Evolutionary conservation across 345 rosid species (phyloP), one percentile per base, ranked within the genome.

Genomic region (Adansonia digitata): DNA sequence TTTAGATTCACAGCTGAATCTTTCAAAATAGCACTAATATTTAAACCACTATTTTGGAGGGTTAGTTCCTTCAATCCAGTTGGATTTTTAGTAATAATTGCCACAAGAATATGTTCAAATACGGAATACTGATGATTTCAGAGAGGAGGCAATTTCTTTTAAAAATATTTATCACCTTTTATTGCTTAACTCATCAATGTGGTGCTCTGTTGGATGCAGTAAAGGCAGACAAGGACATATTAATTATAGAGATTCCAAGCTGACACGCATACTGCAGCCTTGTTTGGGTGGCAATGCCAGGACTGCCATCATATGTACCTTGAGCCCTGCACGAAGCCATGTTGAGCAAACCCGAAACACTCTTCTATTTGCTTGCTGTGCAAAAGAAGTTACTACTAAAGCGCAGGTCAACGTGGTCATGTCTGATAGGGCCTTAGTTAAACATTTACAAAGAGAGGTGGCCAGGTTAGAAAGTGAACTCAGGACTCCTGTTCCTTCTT

Each of bases 311-410:
- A 86, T 94, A 39, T 94, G 98, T 86, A 94, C 97, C 68, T 81
- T 94, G 83, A 94, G 98, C 82, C 98, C 98, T 77, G 97, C 98
- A 17, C 87, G 97, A 35, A 86, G 95, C 81, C 98, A 94, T 79
- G 98, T 92, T 64, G 98, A 94, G 85, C 98, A 94, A 86, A 90
- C 98, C 24, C 86, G 99, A 86, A 94, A 93, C 82, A 94, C 99
- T 11, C 94, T 94, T 69, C 74, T 94, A 82, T 94, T 94, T 85
- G 99, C 99, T 70, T 90, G 98, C 63, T 91, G 97, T 81, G 99
- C 99, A 43, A 94, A 93, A 78, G 99, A 94, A 87, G 96, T 94
- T 64, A 92, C 92, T 57, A 94, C 98, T 4, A 94, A 91, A 79
- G 98, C 98, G 77, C 99, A 94, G 78, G 93, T 94, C 77, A 94